phyloP scores from a whole-genome alignment of 805 yeast genomes.

The Wickerhamomyces ciferrii region DNA sequence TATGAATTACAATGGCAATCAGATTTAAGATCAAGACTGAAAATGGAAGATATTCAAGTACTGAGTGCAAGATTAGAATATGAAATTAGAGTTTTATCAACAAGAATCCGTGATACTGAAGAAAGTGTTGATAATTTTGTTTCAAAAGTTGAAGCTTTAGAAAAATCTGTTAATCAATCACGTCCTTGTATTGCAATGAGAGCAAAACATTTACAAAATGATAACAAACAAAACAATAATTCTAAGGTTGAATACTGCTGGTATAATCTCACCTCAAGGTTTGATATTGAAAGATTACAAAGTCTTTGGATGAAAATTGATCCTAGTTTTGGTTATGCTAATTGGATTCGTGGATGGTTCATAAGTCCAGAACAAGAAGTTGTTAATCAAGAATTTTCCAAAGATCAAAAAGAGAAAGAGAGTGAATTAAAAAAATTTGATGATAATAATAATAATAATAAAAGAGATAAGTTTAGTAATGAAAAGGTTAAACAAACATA shows the following conservation, averaged over 20 bases:
- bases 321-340: conserved; percentile 3
- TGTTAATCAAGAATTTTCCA: background rate
- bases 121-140: conserved; percentile 46
- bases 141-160: conserved; percentile 29
- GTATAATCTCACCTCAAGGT: background rate
- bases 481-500: background rate
- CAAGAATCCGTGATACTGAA: conserved; percentile 64
- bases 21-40: conserved; percentile 29
- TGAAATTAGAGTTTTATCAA: conserved; percentile 53
- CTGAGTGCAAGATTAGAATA: conserved; percentile 58
- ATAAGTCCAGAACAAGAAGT: background rate
- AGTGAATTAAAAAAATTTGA: no score
- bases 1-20: conserved; percentile 17
- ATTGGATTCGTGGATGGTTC: background rate
- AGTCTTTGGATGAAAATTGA: conserved; percentile 1
- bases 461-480: background rate
- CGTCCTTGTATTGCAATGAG: background rate
- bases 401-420: background rate
- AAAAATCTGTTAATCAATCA: conserved; percentile 12
- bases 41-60: conserved; percentile 45
- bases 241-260: background rate
- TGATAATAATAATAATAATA: background rate
- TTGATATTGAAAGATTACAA: conserved; percentile 1
- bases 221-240: background rate
- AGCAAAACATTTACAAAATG: no score